Evolutionary conservation across 192 early-diverging fungal genomes (phyloP), one percentile per base, ranked within the genome.

Genomic region (Entrophospora sp.): DNA sequence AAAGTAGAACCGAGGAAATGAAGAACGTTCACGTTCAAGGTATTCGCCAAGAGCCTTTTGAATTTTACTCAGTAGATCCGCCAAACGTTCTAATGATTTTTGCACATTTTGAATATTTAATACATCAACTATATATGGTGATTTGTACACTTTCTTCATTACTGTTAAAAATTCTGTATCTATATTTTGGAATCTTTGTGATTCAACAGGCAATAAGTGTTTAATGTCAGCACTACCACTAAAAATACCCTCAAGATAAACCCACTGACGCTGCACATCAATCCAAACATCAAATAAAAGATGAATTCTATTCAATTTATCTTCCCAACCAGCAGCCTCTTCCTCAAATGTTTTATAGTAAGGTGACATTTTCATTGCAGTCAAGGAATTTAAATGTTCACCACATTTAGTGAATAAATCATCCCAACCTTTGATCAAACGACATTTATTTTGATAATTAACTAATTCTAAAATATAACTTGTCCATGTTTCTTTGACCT

Each of bases 1-100:
- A 88, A 99, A 99, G 83, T 99, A 99, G 83, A 99, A 99, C 9
- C 97, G 90, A 32, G 97, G 94, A 81, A 99, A 99, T 2, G 91
- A 84, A 16, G 93, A 84, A 55, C 97, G 88, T 75, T 99, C 94
- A 53, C 93, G 84, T 72, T 99, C 97, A 62, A 99, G 70, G 66
- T 99, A 99, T 66, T 99, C 96, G 74, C 97, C 97, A 24, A 99
- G 83, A 16, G 97, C 95, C 72, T 95, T 95, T 66, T 99, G 97
- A 70, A 99, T 98, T 72, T 95, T 96, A 61, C 81, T 78, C 32
- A 99, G 77, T 42, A 93, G 72, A 61, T 99, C 96, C 1, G 94
- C 88, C 40, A 99, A 78, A 13, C 95, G 85, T 72, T 97, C 96
- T 53, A 99, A 83, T 5, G 88, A 89, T 71, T 96, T 96, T 76